These are phyloP conservation scores for Nelumbo lutea DNA, from an alignment of 164 flowering plant species.

Conservation along the genomic window DNA sequence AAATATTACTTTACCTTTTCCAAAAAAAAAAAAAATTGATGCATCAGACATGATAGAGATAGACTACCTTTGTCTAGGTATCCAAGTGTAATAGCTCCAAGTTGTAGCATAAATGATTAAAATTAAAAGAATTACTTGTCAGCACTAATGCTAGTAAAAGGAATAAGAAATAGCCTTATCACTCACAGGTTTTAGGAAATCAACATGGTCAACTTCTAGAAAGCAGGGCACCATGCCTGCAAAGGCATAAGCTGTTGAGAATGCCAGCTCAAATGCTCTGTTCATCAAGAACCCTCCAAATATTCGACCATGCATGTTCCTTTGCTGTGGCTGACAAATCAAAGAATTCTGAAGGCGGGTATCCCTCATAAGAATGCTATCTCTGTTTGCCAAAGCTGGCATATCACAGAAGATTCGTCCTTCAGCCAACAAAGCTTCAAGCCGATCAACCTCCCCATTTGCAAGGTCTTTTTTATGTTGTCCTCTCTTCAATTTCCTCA, in stretches of 20 bases:
- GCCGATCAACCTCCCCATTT: slow-evolving; percentile 35
- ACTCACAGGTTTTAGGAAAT: slow-evolving; percentile 87
- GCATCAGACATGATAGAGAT: too few relatives aligned
- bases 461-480: slow-evolving; percentile 31
- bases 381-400: slow-evolving; percentile 92
- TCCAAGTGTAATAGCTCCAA: too few relatives aligned
- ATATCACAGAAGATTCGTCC: slow-evolving; percentile 86
- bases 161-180: background rate
- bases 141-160: background rate
- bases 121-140: background rate
- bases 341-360: slow-evolving; percentile 71
- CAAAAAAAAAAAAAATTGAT: too few relatives aligned
- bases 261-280: slow-evolving; percentile 83
- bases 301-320: slow-evolving; percentile 85
- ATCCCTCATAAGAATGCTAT: slow-evolving; percentile 77
- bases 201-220: slow-evolving; percentile 88
- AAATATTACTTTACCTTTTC: too few relatives aligned
- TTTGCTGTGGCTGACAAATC: slow-evolving; percentile 89
- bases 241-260: slow-evolving; percentile 76
- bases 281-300: slow-evolving; percentile 94
- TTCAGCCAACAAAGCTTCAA: slow-evolving; percentile 63
- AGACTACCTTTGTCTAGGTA: too few relatives aligned
- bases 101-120: too few relatives aligned
- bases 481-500: slow-evolving; percentile 54
- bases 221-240: slow-evolving; percentile 74